These are phyloP conservation scores for Didymella sp. DNA, from an alignment of 2,329 filamentous ascomycete genomes.

Conservation along the genomic window DNA sequence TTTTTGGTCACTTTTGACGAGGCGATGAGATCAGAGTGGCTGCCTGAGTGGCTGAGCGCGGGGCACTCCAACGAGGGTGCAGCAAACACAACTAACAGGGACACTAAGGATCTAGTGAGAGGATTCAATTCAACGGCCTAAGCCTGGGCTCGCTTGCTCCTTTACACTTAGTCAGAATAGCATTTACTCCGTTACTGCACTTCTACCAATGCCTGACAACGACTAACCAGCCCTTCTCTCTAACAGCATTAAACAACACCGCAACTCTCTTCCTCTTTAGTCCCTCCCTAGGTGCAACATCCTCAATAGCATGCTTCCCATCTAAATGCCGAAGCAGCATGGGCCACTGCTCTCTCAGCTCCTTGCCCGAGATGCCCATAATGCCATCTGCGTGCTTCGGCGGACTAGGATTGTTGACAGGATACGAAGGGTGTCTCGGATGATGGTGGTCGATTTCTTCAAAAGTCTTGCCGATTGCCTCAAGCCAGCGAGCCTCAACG, in stretches of 20 bases:
- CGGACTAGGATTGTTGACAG: slow-evolving; percentile 30
- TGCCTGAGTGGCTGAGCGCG: slow-evolving; percentile 18
- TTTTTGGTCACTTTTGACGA: slow-evolving; percentile 14
- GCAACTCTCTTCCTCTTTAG: slow-evolving; percentile 77
- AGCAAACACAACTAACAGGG: background rate
- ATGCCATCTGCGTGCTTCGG: slow-evolving; percentile 29
- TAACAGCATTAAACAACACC: slow-evolving; percentile 67
- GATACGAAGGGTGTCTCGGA: slow-evolving; percentile 16
- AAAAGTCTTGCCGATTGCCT: slow-evolving; percentile 48
- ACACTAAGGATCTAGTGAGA: background rate
- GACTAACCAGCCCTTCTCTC: slow-evolving; percentile 68
- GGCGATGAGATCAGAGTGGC: slow-evolving; percentile 23
- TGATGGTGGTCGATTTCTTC: slow-evolving; percentile 48
- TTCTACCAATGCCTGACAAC: slow-evolving; percentile 51
- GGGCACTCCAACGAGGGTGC: background rate
- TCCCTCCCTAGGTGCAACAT: slow-evolving; percentile 83
- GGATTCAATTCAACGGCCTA: too few species aligned
- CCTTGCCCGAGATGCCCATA: slow-evolving; percentile 31
- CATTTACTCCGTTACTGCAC: too few species aligned
- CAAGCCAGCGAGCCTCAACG: slow-evolving; percentile 75
- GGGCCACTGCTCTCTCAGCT: slow-evolving; percentile 71
- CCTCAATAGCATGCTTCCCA: slow-evolving; percentile 82
- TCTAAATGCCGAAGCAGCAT: slow-evolving; percentile 86
- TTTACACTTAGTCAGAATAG: too few species aligned
- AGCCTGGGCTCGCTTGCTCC: too few species aligned